Percentiles rank a stretch among this genome's conserved stretches.
Conservation (phyloP, 352 stramenopile genomes). For the Thraustochytrium striatum region DNA sequence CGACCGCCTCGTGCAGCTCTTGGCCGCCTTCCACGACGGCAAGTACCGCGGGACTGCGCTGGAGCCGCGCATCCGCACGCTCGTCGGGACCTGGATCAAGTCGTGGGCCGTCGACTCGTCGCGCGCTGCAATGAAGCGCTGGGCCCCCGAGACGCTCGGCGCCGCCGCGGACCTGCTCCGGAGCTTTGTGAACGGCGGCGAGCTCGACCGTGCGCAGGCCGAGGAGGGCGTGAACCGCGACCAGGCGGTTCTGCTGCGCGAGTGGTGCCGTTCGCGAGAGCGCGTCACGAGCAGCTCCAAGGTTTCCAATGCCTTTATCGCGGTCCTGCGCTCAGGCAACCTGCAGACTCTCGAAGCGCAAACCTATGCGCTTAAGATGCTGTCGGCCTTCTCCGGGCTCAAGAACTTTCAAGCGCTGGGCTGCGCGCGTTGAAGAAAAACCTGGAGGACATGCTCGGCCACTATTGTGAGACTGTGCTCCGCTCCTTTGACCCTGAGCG, state of each 20-base stretch:
- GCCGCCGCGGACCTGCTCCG: slow-evolving; percentile 11
- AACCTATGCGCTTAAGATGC: slow-evolving; percentile 26
- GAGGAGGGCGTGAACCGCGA: neutral
- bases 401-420: slow-evolving; percentile 18
- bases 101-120: neutral
- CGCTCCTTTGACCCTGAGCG: slow-evolving; percentile 15
- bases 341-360: slow-evolving; percentile 26
- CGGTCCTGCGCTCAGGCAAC: slow-evolving; percentile 21
- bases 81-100: slow-evolving; percentile 7
- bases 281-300: neutral
- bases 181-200: slow-evolving; percentile 1
- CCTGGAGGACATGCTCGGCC: slow-evolving; percentile 21
- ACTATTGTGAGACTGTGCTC: slow-evolving; percentile 27
- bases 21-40: slow-evolving; percentile 1
- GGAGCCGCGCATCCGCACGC: slow-evolving; percentile 15
- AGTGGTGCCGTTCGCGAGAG: slow-evolving; percentile 11
- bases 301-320: slow-evolving; percentile 24
- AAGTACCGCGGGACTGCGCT: neutral
- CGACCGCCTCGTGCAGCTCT: neutral
- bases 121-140: neutral
- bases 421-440: slow-evolving; percentile 7
- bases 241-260: slow-evolving; percentile 1
- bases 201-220: neutral
- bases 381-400: neutral
- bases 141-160: neutral